Evolutionary conservation across 108 stramenopile species (phyloP), one percentile per base, ranked within the genome.

Genomic region (Nannochloropsis salina): DNA sequence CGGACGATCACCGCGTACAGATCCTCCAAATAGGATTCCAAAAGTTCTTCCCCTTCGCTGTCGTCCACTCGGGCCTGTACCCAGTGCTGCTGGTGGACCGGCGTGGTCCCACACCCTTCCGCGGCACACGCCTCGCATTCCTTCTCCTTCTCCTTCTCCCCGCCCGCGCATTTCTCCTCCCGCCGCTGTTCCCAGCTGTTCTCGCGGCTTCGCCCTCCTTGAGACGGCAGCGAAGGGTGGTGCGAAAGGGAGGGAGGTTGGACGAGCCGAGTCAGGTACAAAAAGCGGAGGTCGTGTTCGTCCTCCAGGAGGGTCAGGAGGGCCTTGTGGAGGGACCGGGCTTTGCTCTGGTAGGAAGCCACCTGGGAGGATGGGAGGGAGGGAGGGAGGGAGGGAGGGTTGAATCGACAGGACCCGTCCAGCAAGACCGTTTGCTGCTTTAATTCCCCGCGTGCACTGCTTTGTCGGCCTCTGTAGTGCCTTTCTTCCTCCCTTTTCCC

Each of bases 271-370:
- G 61, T 74, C 20, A 74, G 61, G 61, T 74, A n/a, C 61, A 74
- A n/a, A 15, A 74, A 20, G 15, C n/a, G 61, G 61, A 74, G 61
- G 61, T 74, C 20, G 15, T 74, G 20, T n/a, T 74, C 61, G 61
- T 74, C 61, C 20, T 74, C 61, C 20, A 74, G 61, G 1, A 74
- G 61, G n/a, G 61, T n/a, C 15, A 74, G n/a, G n/a, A 74, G 15
- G 5, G 61, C 61, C 61, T 74, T 74, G 61, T 74, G 61, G 61
- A 74, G 61, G n/a, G 61, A 74, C 20, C 61, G 61, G 61, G n/a
- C 61, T 74, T 74, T 74, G 5, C 20, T n/a, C n/a, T 74, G 61
- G 61, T 74, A n/a, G n/a, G 15, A 20, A n/a, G 61, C 61, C 20
- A 74, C 61, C n/a, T 74, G 61, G n/a, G n/a, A n/a, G n/a, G n/a